Base-by-base conservation (phyloP, 1,284 basidiomycete genomes). In the Cryptococcus sp. region DNA sequence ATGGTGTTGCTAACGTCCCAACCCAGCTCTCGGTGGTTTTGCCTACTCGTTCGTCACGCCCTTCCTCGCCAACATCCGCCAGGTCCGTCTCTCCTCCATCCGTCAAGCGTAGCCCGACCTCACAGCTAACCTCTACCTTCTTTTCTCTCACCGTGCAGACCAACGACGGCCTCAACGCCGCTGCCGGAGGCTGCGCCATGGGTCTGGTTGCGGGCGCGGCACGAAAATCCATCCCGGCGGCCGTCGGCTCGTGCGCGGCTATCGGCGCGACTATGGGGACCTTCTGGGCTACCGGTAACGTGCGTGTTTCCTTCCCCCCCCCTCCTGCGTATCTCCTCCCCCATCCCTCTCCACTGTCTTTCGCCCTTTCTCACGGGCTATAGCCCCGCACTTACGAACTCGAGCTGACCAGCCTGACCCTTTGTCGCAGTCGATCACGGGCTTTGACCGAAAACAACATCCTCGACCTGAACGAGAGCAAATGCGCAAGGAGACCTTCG, bases 101-200 rank as follows among this genome's bases (percentile, higher is more conserved):
- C 44, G 24, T 16, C 11, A 5, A 4, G 28, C 28, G 28, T 33
- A 37, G 20, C 28, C 16, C 51, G 12, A 46, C 47, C 15, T 20
- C n/a, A n/a, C 36, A 43, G 24, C 18, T 16, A 50, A 57, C 47
- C 61, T 65, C 49, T 59, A 42, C 15, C 36, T 44, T 16, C 13
- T 35, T 36, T 23, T 49, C 15, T 45, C 18, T 16, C 21, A n/a
- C n/a, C n/a, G n/a, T 42, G 33, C 58, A 77, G 78, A 88, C 83
- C 66, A 82, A 91, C 64, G 93, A 96, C 72, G 80, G 87, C 37
- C 72, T 90, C 67, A 97, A 94, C 72, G 87, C 88, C 54, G 88
- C 88, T 49, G 85, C 85, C 52, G 93, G 90, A 61, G 93, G 89
- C 55, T 96, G 93, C 78, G 93, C 92, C 50, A 91, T 92, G 54